Evolutionary conservation across 2,329 filamentous ascomycete genomes (phyloP).

Genomic region (Neofusicoccum sp.): DNA sequence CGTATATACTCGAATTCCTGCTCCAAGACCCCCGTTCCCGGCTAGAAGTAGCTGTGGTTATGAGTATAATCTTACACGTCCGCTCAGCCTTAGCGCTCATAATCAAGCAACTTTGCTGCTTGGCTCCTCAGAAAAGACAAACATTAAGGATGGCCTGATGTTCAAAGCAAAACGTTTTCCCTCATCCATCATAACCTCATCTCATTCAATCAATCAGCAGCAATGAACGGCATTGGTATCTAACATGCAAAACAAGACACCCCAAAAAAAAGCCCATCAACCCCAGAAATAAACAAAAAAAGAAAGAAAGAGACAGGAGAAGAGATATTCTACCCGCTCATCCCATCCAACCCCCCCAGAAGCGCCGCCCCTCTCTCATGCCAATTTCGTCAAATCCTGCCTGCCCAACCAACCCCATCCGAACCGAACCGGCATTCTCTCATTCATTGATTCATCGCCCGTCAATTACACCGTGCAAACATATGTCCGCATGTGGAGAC

Average conservation of each 20-base stretch:
- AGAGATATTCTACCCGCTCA: neutral
- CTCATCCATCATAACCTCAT: neutral
- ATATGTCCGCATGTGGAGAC: neutral
- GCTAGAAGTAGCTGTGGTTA: no score
- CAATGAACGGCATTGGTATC: slow-evolving; percentile 18
- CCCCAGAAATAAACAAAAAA: neutral
- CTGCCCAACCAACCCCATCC: neutral
- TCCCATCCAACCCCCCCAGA: neutral
- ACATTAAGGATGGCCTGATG: neutral
- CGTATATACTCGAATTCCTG: no score
- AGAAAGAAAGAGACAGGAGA: neutral
- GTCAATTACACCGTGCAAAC: neutral
- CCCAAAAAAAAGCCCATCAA: neutral
- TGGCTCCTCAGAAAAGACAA: no score
- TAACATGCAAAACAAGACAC: neutral
- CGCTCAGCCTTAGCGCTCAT: no score
- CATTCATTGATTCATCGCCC: neutral
- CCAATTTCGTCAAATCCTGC: neutral
- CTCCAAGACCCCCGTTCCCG: no score
- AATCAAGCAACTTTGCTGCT: neutral
- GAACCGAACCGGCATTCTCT: neutral
- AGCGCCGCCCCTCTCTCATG: neutral
- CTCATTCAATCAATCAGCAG: slow-evolving; percentile 6
- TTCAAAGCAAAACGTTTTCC: neutral
- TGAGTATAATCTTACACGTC: no score